Evolutionary conservation across 306 rosid species (phyloP), one percentile per base, ranked within the genome.

Genomic region (Cucurbita pepo): DNA sequence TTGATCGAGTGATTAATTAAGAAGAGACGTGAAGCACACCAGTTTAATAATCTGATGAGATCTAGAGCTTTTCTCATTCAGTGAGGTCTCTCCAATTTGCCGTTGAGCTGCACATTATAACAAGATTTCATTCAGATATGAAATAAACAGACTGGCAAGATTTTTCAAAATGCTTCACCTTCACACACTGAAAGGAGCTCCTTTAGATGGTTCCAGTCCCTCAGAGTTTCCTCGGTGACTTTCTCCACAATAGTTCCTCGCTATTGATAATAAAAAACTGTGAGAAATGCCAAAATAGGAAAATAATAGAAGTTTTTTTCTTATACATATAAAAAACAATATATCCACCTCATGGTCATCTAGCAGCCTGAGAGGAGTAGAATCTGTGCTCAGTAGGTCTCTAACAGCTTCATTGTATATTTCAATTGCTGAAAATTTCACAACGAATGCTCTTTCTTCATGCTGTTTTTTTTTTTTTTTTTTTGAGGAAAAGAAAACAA

Each of bases 321-420:
- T 63, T 30, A 0, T 63, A 25, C 43, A 51, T 11, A 36, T 34
- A 70, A 61, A 69, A 56, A 64, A 52, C 60, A 73, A 40, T 37
- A 18, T 48, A 81, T 77, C 72, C 81, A 95, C 99, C 90, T 95
- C 99, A 64, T 97, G 99, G 81, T 95, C 99, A 81, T 95, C 99
- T 62, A 89, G 91, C 79, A 95, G 90, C 86, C 97, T 86, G 61
- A 95, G 97, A 52, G 94, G 81, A 77, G 86, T 86, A 77, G 77
- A 84, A 71, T 95, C 97, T 11, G 92, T 76, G 82, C 96, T 86
- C 50, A 95, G 86, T 69, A 95, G 99, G 83, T 95, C 99, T 84
- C 99, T 84, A 71, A 95, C 91, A 86, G 86, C 81, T 89, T 95
- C 99, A 86, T 91, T 95, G 86, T 95, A 95, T 75, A 95, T 95